Evolutionary conservation across 2,329 filamentous ascomycete genomes (phyloP).

Genomic region (Sarocladium strictum): DNA sequence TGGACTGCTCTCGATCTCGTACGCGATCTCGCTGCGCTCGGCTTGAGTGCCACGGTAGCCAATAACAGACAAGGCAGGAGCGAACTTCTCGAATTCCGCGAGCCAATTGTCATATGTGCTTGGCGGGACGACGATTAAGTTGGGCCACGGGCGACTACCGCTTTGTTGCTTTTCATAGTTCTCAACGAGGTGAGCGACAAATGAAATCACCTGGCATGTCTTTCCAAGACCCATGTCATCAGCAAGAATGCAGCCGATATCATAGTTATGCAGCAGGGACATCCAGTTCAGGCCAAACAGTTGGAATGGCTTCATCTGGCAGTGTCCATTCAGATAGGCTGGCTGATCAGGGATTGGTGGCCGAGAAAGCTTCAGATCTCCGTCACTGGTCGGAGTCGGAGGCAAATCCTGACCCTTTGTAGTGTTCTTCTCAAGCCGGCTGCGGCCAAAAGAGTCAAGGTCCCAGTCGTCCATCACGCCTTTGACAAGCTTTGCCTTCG

Average conservation of each 20-base stretch:
- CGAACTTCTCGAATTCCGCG: constrained; percentile 82
- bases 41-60: constrained; percentile 61
- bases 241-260: constrained; percentile 83
- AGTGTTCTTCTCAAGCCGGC: constrained; percentile 21
- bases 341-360: constrained; percentile 59
- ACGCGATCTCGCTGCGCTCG: constrained; percentile 62
- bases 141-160: constrained; percentile 49
- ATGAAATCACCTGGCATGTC: constrained; percentile 92
- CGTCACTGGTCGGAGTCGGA: constrained; percentile 35
- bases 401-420: constrained; percentile 30
- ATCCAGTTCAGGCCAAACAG: constrained; percentile 95
- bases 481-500: constrained; percentile 55
- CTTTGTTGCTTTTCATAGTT: constrained; percentile 36
- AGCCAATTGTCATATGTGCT: constrained; percentile 97
- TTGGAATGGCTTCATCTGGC: constrained; percentile 87
- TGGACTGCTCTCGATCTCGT: constrained; percentile 57
- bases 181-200: constrained; percentile 77
- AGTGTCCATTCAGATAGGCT: constrained; percentile 65
- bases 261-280: constrained; percentile 70
- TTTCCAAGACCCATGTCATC: constrained; percentile 98
- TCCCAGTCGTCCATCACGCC: constrained; percentile 41
- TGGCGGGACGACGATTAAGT: constrained; percentile 84
- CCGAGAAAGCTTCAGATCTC: constrained; percentile 26
- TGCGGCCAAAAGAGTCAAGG: constrained; percentile 40
- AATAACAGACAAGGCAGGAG: constrained; percentile 68